Evolutionary conservation across 2,329 filamentous ascomycete genomes (phyloP), one percentile per base, ranked within the genome.

Genomic region (Trichoderma polysporum): DNA sequence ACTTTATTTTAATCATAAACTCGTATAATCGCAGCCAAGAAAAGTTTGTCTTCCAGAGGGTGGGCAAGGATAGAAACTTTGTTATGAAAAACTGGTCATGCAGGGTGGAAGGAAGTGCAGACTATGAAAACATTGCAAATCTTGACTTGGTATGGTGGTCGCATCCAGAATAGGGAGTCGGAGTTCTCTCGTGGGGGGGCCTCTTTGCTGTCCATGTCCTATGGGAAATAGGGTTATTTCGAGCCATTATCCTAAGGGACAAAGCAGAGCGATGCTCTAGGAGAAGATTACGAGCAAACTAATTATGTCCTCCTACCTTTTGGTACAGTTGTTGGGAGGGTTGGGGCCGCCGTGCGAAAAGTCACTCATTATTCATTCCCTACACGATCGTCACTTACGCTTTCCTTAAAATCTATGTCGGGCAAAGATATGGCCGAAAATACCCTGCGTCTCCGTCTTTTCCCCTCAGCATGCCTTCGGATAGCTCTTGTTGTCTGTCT

Each of bases 1-100:
- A 72, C 70, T 77, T 75, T 73, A 73, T 75, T 78, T 78, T 79
- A 78, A 79, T 79, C 74, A 75, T 74, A 74, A 75, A 71, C 73
- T 77, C 76, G 71, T 74, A 73, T 79, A 79, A 79, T 80, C 71
- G 70, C 73, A 73, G 72, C 70, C 76, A 75, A 72, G 73, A 74
- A 74, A 76, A 73, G 71, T 73, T 76, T 76, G 74, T 72, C 73
- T 74, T 74, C 69, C 69, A 67, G 69, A 72, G 71, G 58, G 72
- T 70, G 72, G 72, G 73, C 66, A 72, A 73, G 71, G 69, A 74
- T 73, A 76, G 39, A 29, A 77, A 76, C 73, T 71, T 74, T 72
- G 73, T 76, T 75, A 75, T 74, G 76, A 77, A 77, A 69, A 73
- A 75, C 47, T 74, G 73, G 77, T 77, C 75, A 70, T 73, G 75